phyloP scores from a whole-genome alignment of 2,329 filamentous ascomycete species.

The Blastomyces silverae region DNA sequence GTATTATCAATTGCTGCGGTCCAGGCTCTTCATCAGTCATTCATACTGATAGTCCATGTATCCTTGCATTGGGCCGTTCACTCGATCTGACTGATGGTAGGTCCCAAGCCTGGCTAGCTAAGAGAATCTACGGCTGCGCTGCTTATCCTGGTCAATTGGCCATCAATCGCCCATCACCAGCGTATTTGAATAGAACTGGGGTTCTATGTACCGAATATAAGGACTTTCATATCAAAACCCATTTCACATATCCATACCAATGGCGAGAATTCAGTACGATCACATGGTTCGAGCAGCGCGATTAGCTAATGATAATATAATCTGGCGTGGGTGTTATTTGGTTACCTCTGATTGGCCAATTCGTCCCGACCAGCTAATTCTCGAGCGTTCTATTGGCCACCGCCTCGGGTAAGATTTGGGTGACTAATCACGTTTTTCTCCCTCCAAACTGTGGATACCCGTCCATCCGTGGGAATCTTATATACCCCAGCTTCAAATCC shows the following conservation, averaged over 20 bases:
- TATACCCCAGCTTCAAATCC: constrained; percentile 9
- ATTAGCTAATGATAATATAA: neutral
- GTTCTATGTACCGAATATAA: too few relatives aligned
- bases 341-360: neutral
- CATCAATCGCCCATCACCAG: too few relatives aligned
- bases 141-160: too few relatives aligned
- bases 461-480: neutral
- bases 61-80: too few relatives aligned
- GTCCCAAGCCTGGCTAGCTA: too few relatives aligned
- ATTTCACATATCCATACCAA: too few relatives aligned
- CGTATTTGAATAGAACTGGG: too few relatives aligned
- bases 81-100: too few relatives aligned
- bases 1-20: too few relatives aligned
- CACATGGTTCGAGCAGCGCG: neutral
- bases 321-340: neutral
- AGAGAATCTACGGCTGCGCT: too few relatives aligned
- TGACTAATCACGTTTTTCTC: neutral
- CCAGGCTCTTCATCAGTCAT: too few relatives aligned
- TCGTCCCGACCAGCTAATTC: neutral
- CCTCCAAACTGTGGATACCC: neutral
- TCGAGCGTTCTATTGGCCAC: constrained; percentile 1
- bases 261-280: neutral
- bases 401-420: neutral
- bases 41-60: too few relatives aligned
- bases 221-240: neutral